Base-by-base conservation (phyloP, 2,329 filamentous ascomycete species). In the Claviceps monticola region DNA sequence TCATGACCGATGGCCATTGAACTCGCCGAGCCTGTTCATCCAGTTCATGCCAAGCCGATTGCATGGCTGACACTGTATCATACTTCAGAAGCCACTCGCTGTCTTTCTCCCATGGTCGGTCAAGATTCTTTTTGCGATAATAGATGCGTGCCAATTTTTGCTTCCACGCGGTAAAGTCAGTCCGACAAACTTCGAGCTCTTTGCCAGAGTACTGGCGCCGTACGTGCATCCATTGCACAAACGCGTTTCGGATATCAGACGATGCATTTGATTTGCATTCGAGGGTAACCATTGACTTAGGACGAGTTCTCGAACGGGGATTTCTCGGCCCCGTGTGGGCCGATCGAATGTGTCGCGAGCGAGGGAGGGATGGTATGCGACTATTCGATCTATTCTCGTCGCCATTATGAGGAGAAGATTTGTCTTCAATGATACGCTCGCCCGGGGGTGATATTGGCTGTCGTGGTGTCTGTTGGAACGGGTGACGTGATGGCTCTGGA, bases 1-100 rank as follows among this genome's bases (percentile, higher is more conserved):
- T 53, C 62, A 73, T 68, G 17, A 63, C 48, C 5, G 52, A 48
- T 4, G 62, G 62, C 69, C 67, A 71, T 29, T 55, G 55, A 11
- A 54, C 41, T 29, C 54, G 54, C 29, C 65, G 61, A 46, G 53
- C 51, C 23, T 62, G 55, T 2, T 52, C 8, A 3, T 66, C 57
- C 5, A 68, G 49, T 8, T 49, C 48, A 13, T 59, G 51, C 68
- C 71, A 72, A 1, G 61, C 60, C 11, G 54, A 56, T 21, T 57
- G 60, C 64, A 73, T 69, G 6, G 55, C 55, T 1, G 62, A 56
- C 9, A 61, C 50, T 23, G 51, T 58, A 3, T 64, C 59, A 11
- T 62, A 53, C 34, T 62, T 56, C n/a, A 65, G 61, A 7, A 71
- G 54, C 58, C 61, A 63, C 38, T 57, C 60, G 2, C 58, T 59